Conservation (phyloP, 2,329 filamentous ascomycete genomes). For the Diaporthe vexans region DNA sequence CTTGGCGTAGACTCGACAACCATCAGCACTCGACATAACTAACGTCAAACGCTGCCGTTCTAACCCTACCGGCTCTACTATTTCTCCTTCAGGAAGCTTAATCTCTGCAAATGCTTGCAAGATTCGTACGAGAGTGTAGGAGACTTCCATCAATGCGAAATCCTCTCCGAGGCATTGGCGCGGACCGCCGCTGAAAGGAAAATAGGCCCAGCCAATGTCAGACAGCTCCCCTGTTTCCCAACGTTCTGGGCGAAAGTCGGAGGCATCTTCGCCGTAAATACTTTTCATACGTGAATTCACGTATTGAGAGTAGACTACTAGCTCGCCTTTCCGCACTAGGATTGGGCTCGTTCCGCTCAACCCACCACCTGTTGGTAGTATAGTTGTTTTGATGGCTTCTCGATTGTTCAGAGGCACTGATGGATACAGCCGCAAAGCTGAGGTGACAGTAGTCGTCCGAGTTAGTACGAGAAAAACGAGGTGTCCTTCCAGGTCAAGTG, state of each 20-base stretch:
- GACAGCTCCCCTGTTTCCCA: slow-evolving; percentile 51
- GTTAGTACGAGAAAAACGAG: background rate
- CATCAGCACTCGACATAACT: slow-evolving; percentile 28
- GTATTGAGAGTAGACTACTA: slow-evolving; percentile 49
- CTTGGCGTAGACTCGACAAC: background rate
- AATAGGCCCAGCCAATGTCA: slow-evolving; percentile 50
- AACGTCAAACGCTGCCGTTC: slow-evolving; percentile 45
- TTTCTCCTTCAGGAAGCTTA: slow-evolving; percentile 40
- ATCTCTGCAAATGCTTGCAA: slow-evolving; percentile 42
- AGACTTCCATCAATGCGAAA: slow-evolving; percentile 48
- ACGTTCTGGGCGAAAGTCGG: slow-evolving; percentile 53
- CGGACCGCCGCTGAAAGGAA: slow-evolving; percentile 55
- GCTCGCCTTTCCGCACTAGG: slow-evolving; percentile 48
- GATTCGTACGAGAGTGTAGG: slow-evolving; percentile 42
- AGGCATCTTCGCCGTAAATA: slow-evolving; percentile 53
- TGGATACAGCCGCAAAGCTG: slow-evolving; percentile 52
- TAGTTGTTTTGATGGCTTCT: slow-evolving; percentile 48
- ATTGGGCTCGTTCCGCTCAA: slow-evolving; percentile 50
- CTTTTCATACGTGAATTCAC: slow-evolving; percentile 51
- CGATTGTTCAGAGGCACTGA: slow-evolving; percentile 52
- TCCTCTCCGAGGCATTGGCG: slow-evolving; percentile 53
- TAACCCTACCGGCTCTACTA: slow-evolving; percentile 41
- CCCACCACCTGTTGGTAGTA: slow-evolving; percentile 54
- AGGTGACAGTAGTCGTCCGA: background rate
- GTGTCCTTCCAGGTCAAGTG: background rate